Percentiles rank a stretch among this genome's conserved stretches.
Evolutionary conservation across 2,329 filamentous ascomycete species (phyloP).

Genomic region (Apiospora aurea): DNA sequence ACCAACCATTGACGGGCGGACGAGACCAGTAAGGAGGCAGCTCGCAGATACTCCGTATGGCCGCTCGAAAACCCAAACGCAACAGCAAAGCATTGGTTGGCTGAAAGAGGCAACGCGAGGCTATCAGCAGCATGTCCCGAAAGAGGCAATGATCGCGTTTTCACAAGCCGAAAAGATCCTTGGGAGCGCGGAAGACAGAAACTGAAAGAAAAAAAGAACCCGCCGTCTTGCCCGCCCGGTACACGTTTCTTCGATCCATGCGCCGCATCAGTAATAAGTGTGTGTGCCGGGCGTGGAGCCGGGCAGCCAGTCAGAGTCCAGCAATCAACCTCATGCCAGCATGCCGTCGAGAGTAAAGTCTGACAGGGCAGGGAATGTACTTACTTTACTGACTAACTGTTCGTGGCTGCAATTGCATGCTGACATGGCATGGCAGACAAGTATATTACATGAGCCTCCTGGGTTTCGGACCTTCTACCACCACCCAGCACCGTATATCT

Average conservation of each 20-base stretch:
- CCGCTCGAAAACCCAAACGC: not conserved
- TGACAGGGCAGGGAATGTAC: not conserved
- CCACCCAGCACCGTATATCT: not conserved
- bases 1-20: not conserved
- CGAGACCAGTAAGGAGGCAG: not conserved
- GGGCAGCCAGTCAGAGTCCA: not conserved
- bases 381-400: not conserved
- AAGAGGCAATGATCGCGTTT: conserved; percentile 24
- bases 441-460: conserved; percentile 14
- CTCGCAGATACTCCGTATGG: not conserved
- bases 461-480: conserved; percentile 8
- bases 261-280: not conserved
- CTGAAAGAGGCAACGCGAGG: conserved; percentile 22
- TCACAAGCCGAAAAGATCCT: conserved; percentile 11
- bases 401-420: conserved; percentile 13
- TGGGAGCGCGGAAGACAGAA: not conserved
- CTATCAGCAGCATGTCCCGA: conserved; percentile 15
- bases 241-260: not conserved
- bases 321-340: conserved; percentile 1
- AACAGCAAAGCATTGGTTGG: conserved; percentile 1
- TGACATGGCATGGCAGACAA: conserved; percentile 12
- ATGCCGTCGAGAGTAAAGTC: not conserved
- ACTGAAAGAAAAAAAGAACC: not conserved
- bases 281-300: not conserved
- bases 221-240: not conserved